Evolutionary conservation across 2,329 filamentous ascomycete genomes (phyloP).

Genomic region (Cadophora sp.): DNA sequence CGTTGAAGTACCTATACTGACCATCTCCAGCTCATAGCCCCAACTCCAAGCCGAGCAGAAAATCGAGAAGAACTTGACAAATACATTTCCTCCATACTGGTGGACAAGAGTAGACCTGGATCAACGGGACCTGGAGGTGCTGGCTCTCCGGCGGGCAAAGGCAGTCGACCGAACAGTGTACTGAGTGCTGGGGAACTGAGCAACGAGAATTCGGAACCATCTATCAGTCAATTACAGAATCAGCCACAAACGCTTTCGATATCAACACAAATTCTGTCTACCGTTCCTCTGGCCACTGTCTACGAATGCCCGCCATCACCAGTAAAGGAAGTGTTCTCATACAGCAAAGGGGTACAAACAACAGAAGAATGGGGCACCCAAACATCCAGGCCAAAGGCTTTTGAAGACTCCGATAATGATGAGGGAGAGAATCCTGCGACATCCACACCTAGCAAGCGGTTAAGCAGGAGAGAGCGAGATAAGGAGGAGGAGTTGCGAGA

Average conservation of each 20-base stretch:
- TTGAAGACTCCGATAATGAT: slow-evolving; percentile 68
- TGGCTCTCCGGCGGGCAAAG: slow-evolving; percentile 69
- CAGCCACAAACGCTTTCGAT: slow-evolving; percentile 51
- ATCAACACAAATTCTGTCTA: slow-evolving; percentile 70
- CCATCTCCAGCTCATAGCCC: slow-evolving; percentile 66
- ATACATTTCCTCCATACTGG: slow-evolving; percentile 83
- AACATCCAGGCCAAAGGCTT: slow-evolving; percentile 58
- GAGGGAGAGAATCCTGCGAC: slow-evolving; percentile 63
- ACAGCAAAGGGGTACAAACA: slow-evolving; percentile 97
- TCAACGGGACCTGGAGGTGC: slow-evolving; percentile 69
- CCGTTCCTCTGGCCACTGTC: slow-evolving; percentile 75
- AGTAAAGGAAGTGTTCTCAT: slow-evolving; percentile 86
- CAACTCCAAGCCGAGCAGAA: slow-evolving; percentile 72
- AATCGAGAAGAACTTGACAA: slow-evolving; percentile 80
- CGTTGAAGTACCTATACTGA: slow-evolving; percentile 38
- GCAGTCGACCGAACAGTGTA: slow-evolving; percentile 86
- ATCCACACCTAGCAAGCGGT: slow-evolving; percentile 71
- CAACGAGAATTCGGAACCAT: slow-evolving; percentile 71
- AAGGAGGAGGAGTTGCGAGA: slow-evolving; percentile 89
- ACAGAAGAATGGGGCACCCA: slow-evolving; percentile 72
- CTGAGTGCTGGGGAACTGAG: slow-evolving; percentile 83
- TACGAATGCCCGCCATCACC: slow-evolving; percentile 81
- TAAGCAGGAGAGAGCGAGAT: slow-evolving; percentile 80
- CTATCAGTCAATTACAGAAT: slow-evolving; percentile 48
- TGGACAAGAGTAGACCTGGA: slow-evolving; percentile 73